Conservation (phyloP, 257 asterid species). For the Nemophila menziesii region DNA sequence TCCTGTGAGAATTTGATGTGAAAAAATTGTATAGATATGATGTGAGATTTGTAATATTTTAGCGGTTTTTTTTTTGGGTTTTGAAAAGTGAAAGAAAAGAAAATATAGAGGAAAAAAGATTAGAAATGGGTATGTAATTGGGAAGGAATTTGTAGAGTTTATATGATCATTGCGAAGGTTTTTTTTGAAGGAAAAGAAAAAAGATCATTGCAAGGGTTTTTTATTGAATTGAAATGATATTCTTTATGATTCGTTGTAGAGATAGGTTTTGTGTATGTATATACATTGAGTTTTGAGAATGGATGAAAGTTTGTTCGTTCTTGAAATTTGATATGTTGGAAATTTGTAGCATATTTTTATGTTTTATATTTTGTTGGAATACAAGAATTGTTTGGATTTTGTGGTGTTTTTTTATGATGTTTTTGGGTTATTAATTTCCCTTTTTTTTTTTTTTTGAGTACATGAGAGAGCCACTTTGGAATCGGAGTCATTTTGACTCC, state of each 20-base stretch:
- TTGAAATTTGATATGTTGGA: too few species aligned
- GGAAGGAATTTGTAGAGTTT: too few species aligned
- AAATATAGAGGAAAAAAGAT: conserved; percentile 11
- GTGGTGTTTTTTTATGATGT: not conserved
- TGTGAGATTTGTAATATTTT: conserved; percentile 52
- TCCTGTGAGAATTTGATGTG: conserved; percentile 54
- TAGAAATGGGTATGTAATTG: conserved; percentile 11
- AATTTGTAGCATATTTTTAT: not conserved
- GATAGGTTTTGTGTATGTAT: conserved; percentile 14
- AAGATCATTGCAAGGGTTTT: conserved; percentile 17
- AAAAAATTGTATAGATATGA: conserved; percentile 58
- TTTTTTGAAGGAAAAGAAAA: conserved; percentile 1
- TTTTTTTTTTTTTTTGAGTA: too few species aligned
- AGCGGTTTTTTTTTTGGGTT: conserved; percentile 15
- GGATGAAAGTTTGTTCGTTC: conserved; percentile 2
- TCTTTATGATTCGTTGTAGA: conserved; percentile 34
- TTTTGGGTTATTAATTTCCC: not conserved
- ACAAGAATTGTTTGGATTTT: not conserved
- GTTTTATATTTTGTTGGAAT: not conserved
- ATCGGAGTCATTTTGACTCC: too few species aligned
- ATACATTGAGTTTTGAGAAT: conserved; percentile 16
- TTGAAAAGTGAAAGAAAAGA: conserved; percentile 14
- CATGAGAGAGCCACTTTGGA: too few species aligned
- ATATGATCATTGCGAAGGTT: too few species aligned
- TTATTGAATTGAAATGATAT: conserved; percentile 23